phyloP scores from a whole-genome alignment of 2,329 filamentous ascomycete species.

The Pseudovirgaria hyperparasitica region DNA sequence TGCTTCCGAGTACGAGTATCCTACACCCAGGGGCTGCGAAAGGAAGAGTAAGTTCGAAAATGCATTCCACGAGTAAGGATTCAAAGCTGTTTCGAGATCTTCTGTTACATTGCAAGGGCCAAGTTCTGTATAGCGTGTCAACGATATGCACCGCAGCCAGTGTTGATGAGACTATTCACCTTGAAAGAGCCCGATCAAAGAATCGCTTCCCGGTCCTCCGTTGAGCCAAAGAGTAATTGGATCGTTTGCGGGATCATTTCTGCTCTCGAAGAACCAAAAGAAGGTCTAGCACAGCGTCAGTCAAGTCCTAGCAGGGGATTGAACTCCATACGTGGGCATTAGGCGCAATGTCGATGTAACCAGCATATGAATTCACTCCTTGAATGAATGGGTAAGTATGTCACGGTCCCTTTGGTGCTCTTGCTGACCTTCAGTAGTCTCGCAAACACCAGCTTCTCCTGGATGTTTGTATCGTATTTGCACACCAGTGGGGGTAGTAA shows the following conservation, averaged over 20 bases:
- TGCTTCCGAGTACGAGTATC: slow-evolving; percentile 36
- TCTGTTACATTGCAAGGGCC: slow-evolving; percentile 34
- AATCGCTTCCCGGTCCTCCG: slow-evolving; percentile 38
- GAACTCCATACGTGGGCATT: slow-evolving; percentile 14
- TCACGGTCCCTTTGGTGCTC: neutral
- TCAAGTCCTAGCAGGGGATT: slow-evolving; percentile 5
- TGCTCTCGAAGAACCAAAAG: slow-evolving; percentile 40
- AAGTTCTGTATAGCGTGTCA: neutral
- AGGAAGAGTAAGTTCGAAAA: slow-evolving; percentile 49
- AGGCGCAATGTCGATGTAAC: slow-evolving; percentile 26
- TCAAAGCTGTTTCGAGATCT: slow-evolving; percentile 27
- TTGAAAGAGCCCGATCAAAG: slow-evolving; percentile 42
- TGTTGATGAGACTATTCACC: slow-evolving; percentile 15
- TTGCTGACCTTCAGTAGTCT: slow-evolving; percentile 21
- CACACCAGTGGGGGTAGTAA: slow-evolving; percentile 31
- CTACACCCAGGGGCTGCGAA: slow-evolving; percentile 47
- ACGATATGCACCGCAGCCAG: slow-evolving; percentile 6
- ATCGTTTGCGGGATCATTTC: slow-evolving; percentile 32
- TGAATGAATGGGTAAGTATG: neutral
- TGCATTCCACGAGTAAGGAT: slow-evolving; percentile 48
- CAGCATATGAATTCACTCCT: slow-evolving; percentile 35
- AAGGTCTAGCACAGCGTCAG: slow-evolving; percentile 25
- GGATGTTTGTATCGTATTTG: slow-evolving; percentile 41
- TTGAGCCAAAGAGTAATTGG: slow-evolving; percentile 41
- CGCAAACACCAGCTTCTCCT: slow-evolving; percentile 33